phyloP scores from a whole-genome alignment of 208 protist genomes.

The Trypanosoma cruzi region DNA sequence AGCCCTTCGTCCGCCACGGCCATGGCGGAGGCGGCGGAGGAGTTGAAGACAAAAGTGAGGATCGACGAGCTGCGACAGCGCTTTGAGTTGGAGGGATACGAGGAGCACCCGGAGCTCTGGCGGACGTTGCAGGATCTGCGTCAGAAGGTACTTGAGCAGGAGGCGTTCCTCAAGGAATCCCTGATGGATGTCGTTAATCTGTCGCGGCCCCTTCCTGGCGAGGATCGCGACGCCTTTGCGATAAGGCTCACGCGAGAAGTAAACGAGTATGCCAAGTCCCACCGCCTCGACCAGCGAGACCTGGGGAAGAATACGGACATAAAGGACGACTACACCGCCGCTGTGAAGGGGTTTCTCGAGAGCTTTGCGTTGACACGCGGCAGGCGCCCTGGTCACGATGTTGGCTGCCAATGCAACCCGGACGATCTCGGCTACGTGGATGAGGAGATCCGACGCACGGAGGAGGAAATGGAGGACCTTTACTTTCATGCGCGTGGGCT shows the following conservation, averaged over 20 bases:
- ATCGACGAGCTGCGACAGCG: conserved; percentile 39
- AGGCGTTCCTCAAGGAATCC: conserved; percentile 44
- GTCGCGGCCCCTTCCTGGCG: conserved; percentile 37
- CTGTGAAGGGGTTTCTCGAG: conserved; percentile 55
- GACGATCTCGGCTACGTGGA: conserved; percentile 80
- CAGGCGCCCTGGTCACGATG: conserved; percentile 33
- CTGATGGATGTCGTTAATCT: conserved; percentile 55
- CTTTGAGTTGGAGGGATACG: conserved; percentile 62
- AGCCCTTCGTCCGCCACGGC: background rate
- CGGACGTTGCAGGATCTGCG: conserved; percentile 42
- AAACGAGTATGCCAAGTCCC: conserved; percentile 52
- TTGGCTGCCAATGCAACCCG: conserved; percentile 69
- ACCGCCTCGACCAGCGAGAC: conserved; percentile 37
- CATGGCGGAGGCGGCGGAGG: conserved; percentile 18
- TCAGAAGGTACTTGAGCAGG: conserved; percentile 45
- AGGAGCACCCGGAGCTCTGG: conserved; percentile 61
- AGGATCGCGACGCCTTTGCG: conserved; percentile 60
- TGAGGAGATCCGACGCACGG: conserved; percentile 44
- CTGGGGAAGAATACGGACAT: conserved; percentile 8
- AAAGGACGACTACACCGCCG: conserved; percentile 24
- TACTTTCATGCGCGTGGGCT: conserved; percentile 69
- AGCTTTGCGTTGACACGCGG: conserved; percentile 48
- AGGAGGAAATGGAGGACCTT: conserved; percentile 73
- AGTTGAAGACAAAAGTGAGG: conserved; percentile 50
- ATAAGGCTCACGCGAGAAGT: conserved; percentile 70